Base-by-base conservation (phyloP, 1,284 basidiomycete genomes). In the Ustilago loliicola region DNA sequence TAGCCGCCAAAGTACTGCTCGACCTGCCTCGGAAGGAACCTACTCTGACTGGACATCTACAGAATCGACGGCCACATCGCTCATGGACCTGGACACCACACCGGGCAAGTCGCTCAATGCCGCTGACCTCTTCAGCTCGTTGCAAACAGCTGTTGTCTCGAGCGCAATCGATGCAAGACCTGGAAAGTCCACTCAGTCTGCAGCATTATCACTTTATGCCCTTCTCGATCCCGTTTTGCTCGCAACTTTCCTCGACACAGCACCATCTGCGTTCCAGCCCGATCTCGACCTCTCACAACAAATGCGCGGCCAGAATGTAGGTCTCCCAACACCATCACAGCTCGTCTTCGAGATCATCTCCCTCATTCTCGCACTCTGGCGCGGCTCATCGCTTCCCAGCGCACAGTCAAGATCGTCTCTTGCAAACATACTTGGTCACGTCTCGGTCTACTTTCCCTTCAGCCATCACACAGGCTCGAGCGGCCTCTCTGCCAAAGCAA, bases 361-460 rank as follows among this genome's bases (percentile, higher is more conserved):
- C 11, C 70, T 79, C 25, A 61, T 68, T 3, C 61, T 80, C 0
- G 66, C 66, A 0, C 57, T 81, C 19, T 81, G 73, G 73, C 72
- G 77, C 3, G 64, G 61, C 36, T 56, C 66, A 1, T 30, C 72
- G 3, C 32, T 63, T 8, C 50, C 58, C 0, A 60, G 23, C 27
- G 7, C 67, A 21, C 58, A 58, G 21, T 50, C 50, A 13, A 51
- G 57, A 29, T 63, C 61, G 15, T 61, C 66, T 17, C 74, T 79
- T 13, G 57, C 67, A 13, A 72, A 70, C 21, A 50, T 72, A 34
- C 72, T 81, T 0, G 66, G 73, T 13, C 72, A 72, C 45, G 42
- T 77, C 30, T 74, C 78, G 6, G 34, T 76, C 34, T 81, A 79
- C 69, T 81, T 81, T 59, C 80, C 80, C 55, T 81, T 79, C 53